Evolutionary conservation across 306 rosid genomes (phyloP), one percentile per base, ranked within the genome.

Genomic region (Casuarina equisetifolia): DNA sequence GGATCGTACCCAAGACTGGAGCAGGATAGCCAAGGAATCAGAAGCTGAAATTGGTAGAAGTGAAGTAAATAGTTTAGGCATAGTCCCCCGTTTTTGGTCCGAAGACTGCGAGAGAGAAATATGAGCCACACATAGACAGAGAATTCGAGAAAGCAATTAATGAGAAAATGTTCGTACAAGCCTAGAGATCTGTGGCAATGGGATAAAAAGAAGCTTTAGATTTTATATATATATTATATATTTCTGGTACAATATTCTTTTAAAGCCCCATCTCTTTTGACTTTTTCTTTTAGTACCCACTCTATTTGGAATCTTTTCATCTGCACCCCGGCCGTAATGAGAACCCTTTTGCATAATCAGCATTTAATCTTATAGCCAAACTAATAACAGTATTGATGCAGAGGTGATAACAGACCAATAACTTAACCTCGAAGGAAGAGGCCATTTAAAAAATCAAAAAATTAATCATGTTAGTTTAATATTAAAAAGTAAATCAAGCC

Each of bases 61-160:
- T 66, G 75, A 40, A 76, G 74, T 69, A 10, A 76, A 80, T 48
- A 48, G 55, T 73, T 72, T 75, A 79, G 69, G 68, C 58, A 69
- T 50, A 20, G 36, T 52, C 19, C 42, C 16, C 13, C 52, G 48
- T 9, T 67, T 20, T 6, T 5, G 20, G 44, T 44, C 58, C 51
- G 52, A 8, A 49, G 71, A 69, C 32, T 40, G 58, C 7, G 52
- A 8, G 36, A 32, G 72, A 35, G 35, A 35, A 50, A 72, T 80
- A 38, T 46, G 48, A 50, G 54, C 84, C 84, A 69, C 84, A 48
- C 3, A 74, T 9, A 0, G 35, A 10, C 12, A 36, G 70, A 70
- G 19, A 70, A 43, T 69, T 69, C 46, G 44, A 53, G 49, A 55
- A 44, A 25, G 32, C 32, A 25, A 25, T 25, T 25, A 35, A 35